Base-by-base conservation (phyloP, 2,329 filamentous ascomycete species). In the Venturiaceae sp. region DNA sequence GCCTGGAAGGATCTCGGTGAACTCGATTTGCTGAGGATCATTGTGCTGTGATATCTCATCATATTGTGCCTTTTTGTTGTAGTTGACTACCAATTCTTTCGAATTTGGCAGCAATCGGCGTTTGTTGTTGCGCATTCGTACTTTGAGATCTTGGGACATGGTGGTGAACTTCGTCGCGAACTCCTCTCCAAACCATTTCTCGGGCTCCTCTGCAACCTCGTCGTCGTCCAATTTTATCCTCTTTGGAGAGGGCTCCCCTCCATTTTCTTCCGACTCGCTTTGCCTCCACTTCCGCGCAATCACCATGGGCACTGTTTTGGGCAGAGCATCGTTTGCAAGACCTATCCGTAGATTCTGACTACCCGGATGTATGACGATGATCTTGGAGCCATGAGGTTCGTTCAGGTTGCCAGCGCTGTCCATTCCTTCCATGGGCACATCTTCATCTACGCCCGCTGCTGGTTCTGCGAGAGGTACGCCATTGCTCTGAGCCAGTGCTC, bases 341-440 rank as follows among this genome's bases (percentile, higher is more conserved):
- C 94, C 94, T 66, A 99, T 92, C 53, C 94, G 85, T 62, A 99
- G 75, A 64, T 97, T 97, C 72, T 97, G 92, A 69, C 92, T 97
- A 32, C 94, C 94, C 2, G 92, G 85, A 69, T 99, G 94, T 66
- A 99, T 90, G 61, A 97, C 88, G 68, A 99, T 92, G 61, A 95
- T 87, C 71, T 92, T 95, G 9, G 91, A 92, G 5, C 91, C 87
- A 64, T 90, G 86, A 54, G 84, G 77, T 46, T 83, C 83, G 65
- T 85, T 81, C 56, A 34, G 32, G 14, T 39, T 55, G 14, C 78
- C 76, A 13, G 78, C 75, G 8, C 80, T 76, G 26, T 82, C 79
- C 21, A 72, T 75, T 46, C 77, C 76, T 57, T 80, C 80, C 68
- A 86, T 80, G 16, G 85, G 83, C 47, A 81, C 78, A 63, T 79